Conservation (phyloP, 2,329 filamentous ascomycete species). For the Paraphoma sp. region DNA sequence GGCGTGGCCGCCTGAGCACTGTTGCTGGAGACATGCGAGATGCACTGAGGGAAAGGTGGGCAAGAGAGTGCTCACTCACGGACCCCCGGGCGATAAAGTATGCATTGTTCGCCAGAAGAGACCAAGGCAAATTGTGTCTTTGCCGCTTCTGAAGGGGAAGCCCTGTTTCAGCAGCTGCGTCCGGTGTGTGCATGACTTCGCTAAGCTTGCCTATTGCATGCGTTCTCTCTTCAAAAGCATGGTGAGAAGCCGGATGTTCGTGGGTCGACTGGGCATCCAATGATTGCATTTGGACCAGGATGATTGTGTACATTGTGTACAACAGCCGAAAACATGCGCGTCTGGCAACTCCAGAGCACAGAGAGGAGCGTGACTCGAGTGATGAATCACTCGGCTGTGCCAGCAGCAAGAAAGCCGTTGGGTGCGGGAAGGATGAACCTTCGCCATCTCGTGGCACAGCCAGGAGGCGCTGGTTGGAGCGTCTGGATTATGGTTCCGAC, state of each 20-base stretch:
- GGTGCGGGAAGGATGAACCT: conserved; percentile 1
- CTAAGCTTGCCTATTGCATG: neutral
- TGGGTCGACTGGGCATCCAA: neutral
- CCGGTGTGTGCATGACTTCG: neutral
- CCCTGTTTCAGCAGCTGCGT: neutral
- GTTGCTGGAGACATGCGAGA: too few relatives aligned
- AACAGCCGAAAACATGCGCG: neutral
- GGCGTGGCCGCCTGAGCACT: neutral
- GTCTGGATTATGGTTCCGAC: neutral
- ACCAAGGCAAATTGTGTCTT: neutral
- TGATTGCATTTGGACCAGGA: neutral
- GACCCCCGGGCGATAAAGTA: neutral
- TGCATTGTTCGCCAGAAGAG: neutral
- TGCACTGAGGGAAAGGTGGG: too few relatives aligned
- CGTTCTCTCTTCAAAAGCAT: neutral
- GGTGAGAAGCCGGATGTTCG: neutral
- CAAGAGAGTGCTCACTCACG: neutral
- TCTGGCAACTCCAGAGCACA: neutral
- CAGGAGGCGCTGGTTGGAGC: neutral
- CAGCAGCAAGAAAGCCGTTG: neutral
- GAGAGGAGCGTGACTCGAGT: neutral
- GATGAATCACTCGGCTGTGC: neutral
- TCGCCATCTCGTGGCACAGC: neutral
- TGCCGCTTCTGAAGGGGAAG: neutral
- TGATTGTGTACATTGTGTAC: neutral